Conservation (phyloP, 768 basidiomycete genomes). For the Russula dissimulans region DNA sequence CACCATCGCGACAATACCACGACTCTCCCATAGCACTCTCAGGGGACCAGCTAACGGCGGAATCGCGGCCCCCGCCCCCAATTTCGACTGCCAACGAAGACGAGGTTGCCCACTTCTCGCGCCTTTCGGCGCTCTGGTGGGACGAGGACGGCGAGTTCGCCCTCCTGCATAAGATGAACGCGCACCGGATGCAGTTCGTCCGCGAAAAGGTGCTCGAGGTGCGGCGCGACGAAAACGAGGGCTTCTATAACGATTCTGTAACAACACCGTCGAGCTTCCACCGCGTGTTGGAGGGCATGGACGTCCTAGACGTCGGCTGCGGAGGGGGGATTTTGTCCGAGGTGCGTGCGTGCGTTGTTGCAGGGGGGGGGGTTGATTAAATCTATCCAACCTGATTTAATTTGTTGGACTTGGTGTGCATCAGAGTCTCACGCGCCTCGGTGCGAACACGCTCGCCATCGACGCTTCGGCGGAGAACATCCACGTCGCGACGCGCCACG, state of each 20-base stretch:
- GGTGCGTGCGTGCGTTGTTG: slow-evolving; percentile 34
- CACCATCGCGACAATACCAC: background rate
- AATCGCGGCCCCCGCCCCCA: background rate
- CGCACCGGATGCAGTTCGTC: slow-evolving; percentile 75
- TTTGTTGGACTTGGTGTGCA: background rate
- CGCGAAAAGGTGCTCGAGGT: slow-evolving; percentile 63
- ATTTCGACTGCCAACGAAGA: slow-evolving; percentile 53
- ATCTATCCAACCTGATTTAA: too few species aligned
- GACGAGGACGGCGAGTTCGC: slow-evolving; percentile 86
- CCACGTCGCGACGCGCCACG: slow-evolving; percentile 74
- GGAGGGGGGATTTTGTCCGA: slow-evolving; percentile 92
- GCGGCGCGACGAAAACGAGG: slow-evolving; percentile 40
- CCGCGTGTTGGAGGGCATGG: slow-evolving; percentile 48
- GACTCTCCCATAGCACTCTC: background rate
- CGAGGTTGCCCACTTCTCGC: slow-evolving; percentile 86
- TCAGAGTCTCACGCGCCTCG: slow-evolving; percentile 80
- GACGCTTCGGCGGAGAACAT: slow-evolving; percentile 89
- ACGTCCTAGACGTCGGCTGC: slow-evolving; percentile 87
- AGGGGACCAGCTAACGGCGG: background rate
- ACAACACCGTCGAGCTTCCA: slow-evolving; percentile 1
- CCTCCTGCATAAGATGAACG: slow-evolving; percentile 92
- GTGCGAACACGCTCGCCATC: slow-evolving; percentile 82
- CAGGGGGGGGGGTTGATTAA: too few species aligned
- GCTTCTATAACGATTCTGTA: slow-evolving; percentile 22
- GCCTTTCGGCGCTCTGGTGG: slow-evolving; percentile 91